Percentiles rank a stretch among this genome's conserved stretches.
Conservation (phyloP, 176 grass and related monocot genomes). For the Triticum dicoccoides region DNA sequence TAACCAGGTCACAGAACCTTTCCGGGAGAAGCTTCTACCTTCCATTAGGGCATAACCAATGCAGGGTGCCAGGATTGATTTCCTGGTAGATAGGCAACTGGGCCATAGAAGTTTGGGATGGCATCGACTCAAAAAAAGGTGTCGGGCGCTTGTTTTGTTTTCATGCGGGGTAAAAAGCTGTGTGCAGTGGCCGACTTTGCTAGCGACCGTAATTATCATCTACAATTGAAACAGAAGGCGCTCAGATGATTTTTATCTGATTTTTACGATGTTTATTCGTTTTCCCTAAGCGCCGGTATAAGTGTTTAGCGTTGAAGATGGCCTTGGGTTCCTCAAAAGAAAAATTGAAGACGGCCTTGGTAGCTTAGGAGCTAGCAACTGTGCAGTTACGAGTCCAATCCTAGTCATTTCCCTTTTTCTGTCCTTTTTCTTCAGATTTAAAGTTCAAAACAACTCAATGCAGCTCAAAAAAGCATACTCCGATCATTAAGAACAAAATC, state of each 20-base stretch:
- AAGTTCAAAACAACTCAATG: background rate
- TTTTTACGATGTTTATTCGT: background rate
- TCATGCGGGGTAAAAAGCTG: background rate
- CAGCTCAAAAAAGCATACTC: slow-evolving; percentile 14
- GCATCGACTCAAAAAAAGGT: background rate
- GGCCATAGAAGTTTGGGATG: background rate
- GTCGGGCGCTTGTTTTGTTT: background rate
- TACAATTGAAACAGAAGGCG: background rate
- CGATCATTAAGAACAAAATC: background rate
- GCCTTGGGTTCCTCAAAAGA: too few species aligned
- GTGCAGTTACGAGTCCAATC: background rate
- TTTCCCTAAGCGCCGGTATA: background rate
- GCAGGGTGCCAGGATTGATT: background rate
- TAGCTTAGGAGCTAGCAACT: background rate
- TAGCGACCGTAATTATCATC: background rate
- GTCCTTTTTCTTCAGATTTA: background rate
- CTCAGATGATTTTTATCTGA: background rate
- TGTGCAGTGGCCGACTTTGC: background rate
- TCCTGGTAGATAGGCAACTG: background rate
- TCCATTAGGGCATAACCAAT: background rate
- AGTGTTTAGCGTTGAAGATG: background rate
- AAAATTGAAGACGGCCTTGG: background rate
- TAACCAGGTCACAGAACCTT: slow-evolving; percentile 5
- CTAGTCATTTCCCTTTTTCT: slow-evolving; percentile 8
- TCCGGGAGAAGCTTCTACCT: background rate